A percentile compares a stretch with the other conserved stretches of the same genome.
Evolutionary conservation across 2,329 filamentous ascomycete genomes (phyloP).

Genomic region (Cephalotrichum gorgonifer): DNA sequence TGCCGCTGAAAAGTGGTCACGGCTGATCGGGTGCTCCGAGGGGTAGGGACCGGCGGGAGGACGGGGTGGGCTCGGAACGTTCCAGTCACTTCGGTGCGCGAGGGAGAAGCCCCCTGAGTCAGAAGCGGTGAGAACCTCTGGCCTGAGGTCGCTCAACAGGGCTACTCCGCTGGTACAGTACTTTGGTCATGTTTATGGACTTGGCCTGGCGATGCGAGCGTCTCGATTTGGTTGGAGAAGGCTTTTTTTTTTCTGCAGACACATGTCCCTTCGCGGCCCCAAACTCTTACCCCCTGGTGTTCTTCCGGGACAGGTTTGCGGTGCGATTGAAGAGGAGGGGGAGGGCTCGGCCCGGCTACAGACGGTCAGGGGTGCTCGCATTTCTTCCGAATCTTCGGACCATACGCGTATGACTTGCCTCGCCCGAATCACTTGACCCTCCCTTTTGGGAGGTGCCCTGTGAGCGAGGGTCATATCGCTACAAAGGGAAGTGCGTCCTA

Average conservation of each 20-base stretch:
- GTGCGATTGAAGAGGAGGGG: constrained; percentile 15
- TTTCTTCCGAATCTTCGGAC: constrained; percentile 19
- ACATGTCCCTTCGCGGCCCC: constrained; percentile 4
- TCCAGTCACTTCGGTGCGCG: constrained; percentile 48
- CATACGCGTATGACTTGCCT: constrained; percentile 19
- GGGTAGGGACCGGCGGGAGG: constrained; percentile 32
- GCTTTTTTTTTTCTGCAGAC: constrained; percentile 1
- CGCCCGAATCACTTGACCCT: constrained; percentile 14
- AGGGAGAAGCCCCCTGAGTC: constrained; percentile 62
- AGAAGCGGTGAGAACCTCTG: constrained; percentile 58
- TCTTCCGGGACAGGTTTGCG: neutral
- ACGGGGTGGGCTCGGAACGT: constrained; percentile 20
- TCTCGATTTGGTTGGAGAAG: constrained; percentile 12
- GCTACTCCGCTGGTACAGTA: constrained; percentile 51
- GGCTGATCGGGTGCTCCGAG: constrained; percentile 20
- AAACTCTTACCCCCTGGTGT: neutral
- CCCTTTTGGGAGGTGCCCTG: neutral
- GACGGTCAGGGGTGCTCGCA: constrained; percentile 31
- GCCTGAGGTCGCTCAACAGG: constrained; percentile 66
- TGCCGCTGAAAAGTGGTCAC: constrained; percentile 41
- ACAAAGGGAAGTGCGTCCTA: constrained; percentile 33
- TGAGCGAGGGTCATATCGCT: constrained; percentile 28
- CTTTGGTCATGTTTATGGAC: constrained; percentile 37
- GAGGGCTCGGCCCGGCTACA: constrained; percentile 25
- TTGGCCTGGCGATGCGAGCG: constrained; percentile 21